Percentiles rank a stretch among this genome's conserved stretches.
Conservation (phyloP, 306 rosid species). For the Rubus idaeus region DNA sequence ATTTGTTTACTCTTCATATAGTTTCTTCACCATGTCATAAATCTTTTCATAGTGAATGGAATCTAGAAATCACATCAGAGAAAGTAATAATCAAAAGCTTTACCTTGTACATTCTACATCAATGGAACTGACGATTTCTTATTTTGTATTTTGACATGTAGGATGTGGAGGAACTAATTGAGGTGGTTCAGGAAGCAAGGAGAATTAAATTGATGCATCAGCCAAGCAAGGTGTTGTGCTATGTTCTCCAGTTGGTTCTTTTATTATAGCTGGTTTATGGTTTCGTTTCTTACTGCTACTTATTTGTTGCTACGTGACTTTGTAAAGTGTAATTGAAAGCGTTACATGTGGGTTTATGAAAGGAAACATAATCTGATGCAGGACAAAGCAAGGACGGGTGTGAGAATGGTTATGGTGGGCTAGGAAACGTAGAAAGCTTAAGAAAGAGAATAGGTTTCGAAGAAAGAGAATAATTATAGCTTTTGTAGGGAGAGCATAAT, state of each 20-base stretch:
- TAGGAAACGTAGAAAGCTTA: no score
- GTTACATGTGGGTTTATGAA: neutral
- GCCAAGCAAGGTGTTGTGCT: constrained; percentile 74
- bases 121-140: neutral
- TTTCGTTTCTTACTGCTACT: neutral
- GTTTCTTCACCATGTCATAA: neutral
- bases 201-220: constrained; percentile 88
- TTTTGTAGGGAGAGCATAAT: no score
- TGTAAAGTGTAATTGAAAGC: neutral
- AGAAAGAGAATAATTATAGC: no score
- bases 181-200: constrained; percentile 94
- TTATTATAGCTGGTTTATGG: neutral
- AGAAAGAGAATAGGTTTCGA: no score
- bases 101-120: constrained; percentile 3
- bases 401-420: no score
- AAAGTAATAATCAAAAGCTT: constrained; percentile 7
- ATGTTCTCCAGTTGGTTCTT: constrained; percentile 13
- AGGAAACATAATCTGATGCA: neutral
- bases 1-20: neutral
- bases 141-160: constrained; percentile 28
- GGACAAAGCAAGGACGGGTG: no score
- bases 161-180: constrained; percentile 80
- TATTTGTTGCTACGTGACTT: neutral
- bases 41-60: constrained; percentile 20
- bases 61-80: neutral